These are phyloP conservation scores for Podaxis pistillaris DNA, from an alignment of 768 basidiomycete genomes.

Conservation along the genomic window DNA sequence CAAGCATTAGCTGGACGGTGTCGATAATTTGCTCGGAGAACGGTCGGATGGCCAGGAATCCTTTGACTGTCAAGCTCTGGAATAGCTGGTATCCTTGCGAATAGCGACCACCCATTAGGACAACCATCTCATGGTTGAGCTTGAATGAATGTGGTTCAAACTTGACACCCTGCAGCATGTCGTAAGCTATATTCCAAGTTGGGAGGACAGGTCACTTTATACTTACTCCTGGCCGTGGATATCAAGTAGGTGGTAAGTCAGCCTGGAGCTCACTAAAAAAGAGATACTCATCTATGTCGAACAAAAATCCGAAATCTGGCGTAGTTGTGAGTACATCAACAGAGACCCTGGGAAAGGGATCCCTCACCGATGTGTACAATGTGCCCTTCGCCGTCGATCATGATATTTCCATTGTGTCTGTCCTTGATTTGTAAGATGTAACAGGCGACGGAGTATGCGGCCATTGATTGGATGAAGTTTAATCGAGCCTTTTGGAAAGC, in stretches of 20 bases:
- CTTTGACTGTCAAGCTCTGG: constrained; percentile 91
- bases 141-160: constrained; percentile 99
- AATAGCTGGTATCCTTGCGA: constrained; percentile 95
- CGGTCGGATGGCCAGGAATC: constrained; percentile 94
- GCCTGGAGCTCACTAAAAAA: constrained; percentile 11
- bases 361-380: constrained; percentile 89
- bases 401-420: constrained; percentile 98
- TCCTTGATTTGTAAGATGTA: constrained; percentile 99
- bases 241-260: constrained; percentile 26
- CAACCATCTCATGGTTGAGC: constrained; percentile 97
- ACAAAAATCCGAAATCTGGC: constrained; percentile 90
- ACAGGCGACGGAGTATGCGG: constrained; percentile 96
- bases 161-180: constrained; percentile 77
- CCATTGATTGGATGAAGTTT: constrained; percentile 99
- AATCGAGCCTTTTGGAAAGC: constrained; percentile 90
- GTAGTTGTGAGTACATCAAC: background rate
- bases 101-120: constrained; percentile 92
- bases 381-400: constrained; percentile 98
- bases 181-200: constrained; percentile 2
- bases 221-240: constrained; percentile 69
- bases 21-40: constrained; percentile 88
- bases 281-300: constrained; percentile 91
- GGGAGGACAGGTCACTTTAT: background rate
- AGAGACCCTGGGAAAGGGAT: background rate
- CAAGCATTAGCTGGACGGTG: constrained; percentile 91